A percentile compares a stretch with the other conserved stretches of the same genome.
Conservation (phyloP, 2,329 filamentous ascomycete genomes). For the Delphinella strobiligena region DNA sequence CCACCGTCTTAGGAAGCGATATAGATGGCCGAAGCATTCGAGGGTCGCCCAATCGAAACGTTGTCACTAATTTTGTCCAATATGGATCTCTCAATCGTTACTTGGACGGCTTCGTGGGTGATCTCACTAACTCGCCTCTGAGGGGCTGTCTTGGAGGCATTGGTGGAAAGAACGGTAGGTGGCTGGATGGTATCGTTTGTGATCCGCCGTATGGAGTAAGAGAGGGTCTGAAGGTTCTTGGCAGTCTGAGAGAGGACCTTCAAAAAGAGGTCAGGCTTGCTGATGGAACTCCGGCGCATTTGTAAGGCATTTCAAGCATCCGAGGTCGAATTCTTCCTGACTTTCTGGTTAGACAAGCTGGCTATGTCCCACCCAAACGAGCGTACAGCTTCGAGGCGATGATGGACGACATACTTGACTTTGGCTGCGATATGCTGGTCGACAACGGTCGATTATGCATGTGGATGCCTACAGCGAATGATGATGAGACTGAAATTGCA, state of each 20-base stretch:
- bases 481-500: constrained; percentile 9
- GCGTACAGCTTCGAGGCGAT: constrained; percentile 88
- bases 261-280: constrained; percentile 46
- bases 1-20: constrained; percentile 72
- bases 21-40: constrained; percentile 86
- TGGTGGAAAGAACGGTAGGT: constrained; percentile 25
- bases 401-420: constrained; percentile 78
- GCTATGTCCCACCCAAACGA: constrained; percentile 76
- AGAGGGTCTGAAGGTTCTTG: constrained; percentile 81
- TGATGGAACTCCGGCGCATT: constrained; percentile 57
- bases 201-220: constrained; percentile 94
- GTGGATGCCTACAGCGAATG: constrained; percentile 29
- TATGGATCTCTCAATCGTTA: constrained; percentile 56
- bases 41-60: constrained; percentile 44
- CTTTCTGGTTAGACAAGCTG: constrained; percentile 36
- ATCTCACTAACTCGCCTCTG: constrained; percentile 20
- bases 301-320: constrained; percentile 39
- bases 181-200: constrained; percentile 84
- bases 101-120: constrained; percentile 36
- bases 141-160: constrained; percentile 11
- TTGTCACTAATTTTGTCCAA: constrained; percentile 66
- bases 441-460: constrained; percentile 72
- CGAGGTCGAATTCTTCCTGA: too few relatives aligned
- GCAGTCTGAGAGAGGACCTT: constrained; percentile 48
- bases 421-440: constrained; percentile 65